These are phyloP conservation scores for Balansia obtecta DNA, from an alignment of 2,329 filamentous ascomycete species.

Conservation along the genomic window DNA sequence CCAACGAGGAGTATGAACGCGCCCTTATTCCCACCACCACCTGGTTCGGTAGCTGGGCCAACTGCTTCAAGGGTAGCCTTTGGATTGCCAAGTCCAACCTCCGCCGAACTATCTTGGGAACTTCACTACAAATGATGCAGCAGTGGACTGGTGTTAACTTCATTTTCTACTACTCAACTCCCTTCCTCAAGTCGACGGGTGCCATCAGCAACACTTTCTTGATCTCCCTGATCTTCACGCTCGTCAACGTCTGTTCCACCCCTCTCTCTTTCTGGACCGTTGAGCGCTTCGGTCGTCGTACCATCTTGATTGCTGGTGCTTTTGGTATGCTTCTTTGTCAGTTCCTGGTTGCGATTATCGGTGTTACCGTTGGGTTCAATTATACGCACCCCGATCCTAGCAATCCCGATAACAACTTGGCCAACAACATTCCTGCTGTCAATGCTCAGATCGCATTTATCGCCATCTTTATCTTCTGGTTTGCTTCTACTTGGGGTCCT, in stretches of 20 bases:
- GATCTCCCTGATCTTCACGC: constrained; percentile 73
- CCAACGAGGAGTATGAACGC: constrained; percentile 80
- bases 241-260: constrained; percentile 79
- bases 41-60: constrained; percentile 57
- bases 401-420: constrained; percentile 25
- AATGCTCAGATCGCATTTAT: constrained; percentile 76
- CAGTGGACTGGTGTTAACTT: constrained; percentile 86
- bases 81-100: constrained; percentile 51
- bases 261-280: constrained; percentile 80
- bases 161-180: constrained; percentile 78
- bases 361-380: constrained; percentile 47
- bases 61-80: constrained; percentile 55
- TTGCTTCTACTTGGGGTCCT: constrained; percentile 80
- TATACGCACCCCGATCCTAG: constrained; percentile 32
- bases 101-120: constrained; percentile 59
- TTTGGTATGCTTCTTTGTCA: constrained; percentile 76
- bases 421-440: constrained; percentile 43
- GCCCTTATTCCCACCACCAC: constrained; percentile 50
- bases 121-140: constrained; percentile 70
- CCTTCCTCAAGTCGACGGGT: constrained; percentile 69
- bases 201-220: constrained; percentile 70
- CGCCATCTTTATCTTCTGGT: constrained; percentile 87
- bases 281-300: constrained; percentile 69
- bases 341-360: constrained; percentile 72
- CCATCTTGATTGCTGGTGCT: constrained; percentile 67